Evolutionary conservation across 1,139 yeast species (phyloP).

Genomic region (Candida sp.): DNA sequence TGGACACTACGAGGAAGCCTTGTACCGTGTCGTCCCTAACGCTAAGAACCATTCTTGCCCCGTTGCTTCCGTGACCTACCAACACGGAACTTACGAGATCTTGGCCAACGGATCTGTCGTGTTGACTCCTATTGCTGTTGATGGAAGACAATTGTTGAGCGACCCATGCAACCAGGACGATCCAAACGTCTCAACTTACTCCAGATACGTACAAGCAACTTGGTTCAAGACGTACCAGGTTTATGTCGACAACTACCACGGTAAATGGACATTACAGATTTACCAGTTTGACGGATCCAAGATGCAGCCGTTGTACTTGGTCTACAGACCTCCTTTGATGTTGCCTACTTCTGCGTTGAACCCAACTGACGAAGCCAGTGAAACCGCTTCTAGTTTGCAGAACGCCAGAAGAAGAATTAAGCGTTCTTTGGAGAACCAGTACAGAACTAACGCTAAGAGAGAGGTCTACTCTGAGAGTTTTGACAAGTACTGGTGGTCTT

Average conservation of each 20-base stretch:
- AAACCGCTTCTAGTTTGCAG: conserved; percentile 38
- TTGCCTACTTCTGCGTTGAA: conserved; percentile 90
- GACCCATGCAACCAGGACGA: conserved; percentile 74
- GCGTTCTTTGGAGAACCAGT: conserved; percentile 79
- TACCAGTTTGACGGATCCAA: conserved; percentile 83
- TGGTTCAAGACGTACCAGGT: conserved; percentile 62
- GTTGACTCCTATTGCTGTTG: conserved; percentile 79
- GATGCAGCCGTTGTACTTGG: conserved; percentile 88
- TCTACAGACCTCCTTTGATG: conserved; percentile 95
- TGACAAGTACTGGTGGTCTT: conserved; percentile 52
- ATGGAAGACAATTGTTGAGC: conserved; percentile 90
- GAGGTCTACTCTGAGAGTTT: conserved; percentile 42
- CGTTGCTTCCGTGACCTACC: conserved; percentile 78
- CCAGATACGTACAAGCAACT: conserved; percentile 73
- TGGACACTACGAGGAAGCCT: conserved; percentile 90
- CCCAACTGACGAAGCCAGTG: conserved; percentile 64
- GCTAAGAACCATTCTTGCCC: conserved; percentile 83
- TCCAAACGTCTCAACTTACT: conserved; percentile 53
- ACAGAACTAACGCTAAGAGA: conserved; percentile 75
- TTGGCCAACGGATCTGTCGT: conserved; percentile 67
- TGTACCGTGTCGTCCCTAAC: conserved; percentile 77
- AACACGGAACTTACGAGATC: conserved; percentile 83
- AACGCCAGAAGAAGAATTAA: conserved; percentile 48
- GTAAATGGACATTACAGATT: conserved; percentile 75
- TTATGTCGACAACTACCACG: conserved; percentile 77